Evolutionary conservation across 2,329 filamentous ascomycete genomes (phyloP).

Genomic region (Amesomyces nigricolor): DNA sequence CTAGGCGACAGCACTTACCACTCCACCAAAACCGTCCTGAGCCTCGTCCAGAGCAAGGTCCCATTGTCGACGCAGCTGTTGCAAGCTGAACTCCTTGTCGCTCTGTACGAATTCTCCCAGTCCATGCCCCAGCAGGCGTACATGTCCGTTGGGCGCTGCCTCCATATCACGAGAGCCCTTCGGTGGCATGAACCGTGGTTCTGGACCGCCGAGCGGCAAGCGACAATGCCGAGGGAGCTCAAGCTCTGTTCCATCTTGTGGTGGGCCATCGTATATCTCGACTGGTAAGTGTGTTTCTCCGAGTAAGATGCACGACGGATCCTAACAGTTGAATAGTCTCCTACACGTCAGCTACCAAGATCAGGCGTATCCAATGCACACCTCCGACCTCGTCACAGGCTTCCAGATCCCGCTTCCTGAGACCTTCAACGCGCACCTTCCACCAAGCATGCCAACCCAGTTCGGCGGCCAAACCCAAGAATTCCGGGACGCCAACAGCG

Average conservation of each 20-base stretch:
- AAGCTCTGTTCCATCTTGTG: conserved; percentile 30
- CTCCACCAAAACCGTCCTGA: conserved; percentile 27
- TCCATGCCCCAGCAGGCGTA: conserved; percentile 30
- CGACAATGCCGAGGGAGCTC: conserved; percentile 21
- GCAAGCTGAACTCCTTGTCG: conserved; percentile 29
- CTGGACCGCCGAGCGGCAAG: conserved; percentile 25
- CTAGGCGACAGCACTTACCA: conserved; percentile 27
- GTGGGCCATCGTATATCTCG: conserved; percentile 30
- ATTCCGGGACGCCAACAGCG: conserved; percentile 22
- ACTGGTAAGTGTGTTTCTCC: conserved; percentile 24
- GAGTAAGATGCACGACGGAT: background rate
- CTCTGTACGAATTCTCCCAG: conserved; percentile 29
- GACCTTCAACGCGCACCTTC: conserved; percentile 24
- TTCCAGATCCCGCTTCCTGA: conserved; percentile 27
- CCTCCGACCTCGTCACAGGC: conserved; percentile 13
- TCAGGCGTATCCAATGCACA: conserved; percentile 26
- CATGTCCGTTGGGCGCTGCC: conserved; percentile 27
- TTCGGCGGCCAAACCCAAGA: conserved; percentile 13
- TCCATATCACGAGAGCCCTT: conserved; percentile 27
- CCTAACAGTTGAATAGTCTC: conserved; percentile 19
- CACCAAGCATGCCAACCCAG: conserved; percentile 14
- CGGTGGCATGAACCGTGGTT: conserved; percentile 27
- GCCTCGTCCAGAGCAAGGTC: conserved; percentile 26
- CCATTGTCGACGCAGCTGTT: conserved; percentile 25
- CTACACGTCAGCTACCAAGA: conserved; percentile 28